Conservation (phyloP, 441 rosid species). For the Corymbia calophylla region DNA sequence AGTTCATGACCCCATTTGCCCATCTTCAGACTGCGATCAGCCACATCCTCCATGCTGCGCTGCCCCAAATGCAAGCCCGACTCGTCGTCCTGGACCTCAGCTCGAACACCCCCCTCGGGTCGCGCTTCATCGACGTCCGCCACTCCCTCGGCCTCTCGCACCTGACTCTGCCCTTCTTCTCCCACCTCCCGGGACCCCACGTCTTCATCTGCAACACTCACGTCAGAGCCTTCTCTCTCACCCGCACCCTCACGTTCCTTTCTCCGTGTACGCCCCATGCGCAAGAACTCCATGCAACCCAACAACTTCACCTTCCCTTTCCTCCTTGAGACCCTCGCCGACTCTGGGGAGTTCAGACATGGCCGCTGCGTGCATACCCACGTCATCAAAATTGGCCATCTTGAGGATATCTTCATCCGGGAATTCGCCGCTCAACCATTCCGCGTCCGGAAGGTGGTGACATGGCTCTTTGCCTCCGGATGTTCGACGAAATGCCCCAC, state of each 20-base stretch:
- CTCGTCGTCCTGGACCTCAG: constrained; percentile 28
- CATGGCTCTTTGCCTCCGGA: constrained; percentile 23
- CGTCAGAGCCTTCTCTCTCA: constrained; percentile 36
- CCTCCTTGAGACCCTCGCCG: constrained; percentile 43
- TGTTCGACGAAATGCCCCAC: constrained; percentile 47
- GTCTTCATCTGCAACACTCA: constrained; percentile 46
- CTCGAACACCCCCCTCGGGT: constrained; percentile 19
- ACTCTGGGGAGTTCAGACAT: constrained; percentile 15
- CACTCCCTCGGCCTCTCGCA: constrained; percentile 17
- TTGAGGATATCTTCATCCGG: constrained; percentile 31
- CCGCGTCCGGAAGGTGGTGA: constrained; percentile 23
- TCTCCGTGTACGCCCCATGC: constrained; percentile 33
- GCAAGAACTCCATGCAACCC: constrained; percentile 12
- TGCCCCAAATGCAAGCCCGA: constrained; percentile 34
- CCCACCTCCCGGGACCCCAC: constrained; percentile 21
- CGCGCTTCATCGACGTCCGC: constrained; percentile 31
- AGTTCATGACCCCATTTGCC: neutral
- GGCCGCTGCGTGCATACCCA: constrained; percentile 36
- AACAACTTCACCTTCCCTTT: constrained; percentile 48
- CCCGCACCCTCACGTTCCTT: constrained; percentile 29
- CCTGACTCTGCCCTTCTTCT: constrained; percentile 16
- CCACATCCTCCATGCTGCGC: constrained; percentile 19
- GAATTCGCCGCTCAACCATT: constrained; percentile 28
- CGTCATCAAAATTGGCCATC: constrained; percentile 32
- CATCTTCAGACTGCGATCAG: constrained; percentile 1